Evolutionary conservation across 2,329 filamentous ascomycete genomes (phyloP).

Genomic region (Claviceps maximensis): DNA sequence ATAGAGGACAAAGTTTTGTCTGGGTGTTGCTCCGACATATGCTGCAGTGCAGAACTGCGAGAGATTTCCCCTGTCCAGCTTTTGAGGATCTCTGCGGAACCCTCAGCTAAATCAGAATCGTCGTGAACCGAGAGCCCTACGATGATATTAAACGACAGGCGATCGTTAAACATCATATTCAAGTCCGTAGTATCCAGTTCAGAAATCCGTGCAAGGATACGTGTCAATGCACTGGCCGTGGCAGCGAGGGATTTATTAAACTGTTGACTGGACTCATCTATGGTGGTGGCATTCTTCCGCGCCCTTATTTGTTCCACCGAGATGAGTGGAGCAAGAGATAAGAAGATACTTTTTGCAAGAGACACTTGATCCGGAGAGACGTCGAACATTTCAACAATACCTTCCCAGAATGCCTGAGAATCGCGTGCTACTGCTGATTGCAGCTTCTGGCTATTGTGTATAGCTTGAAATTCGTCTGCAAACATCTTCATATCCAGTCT

Average conservation of each 20-base stretch:
- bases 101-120: constrained; percentile 64
- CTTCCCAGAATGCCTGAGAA: constrained; percentile 35
- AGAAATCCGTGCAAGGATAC: constrained; percentile 64
- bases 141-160: constrained; percentile 57
- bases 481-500: constrained; percentile 30
- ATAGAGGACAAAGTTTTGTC: constrained; percentile 30
- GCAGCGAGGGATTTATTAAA: constrained; percentile 63
- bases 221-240: constrained; percentile 47
- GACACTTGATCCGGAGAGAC: constrained; percentile 56
- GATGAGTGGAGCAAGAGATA: constrained; percentile 56
- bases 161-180: constrained; percentile 53
- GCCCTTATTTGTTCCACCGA: constrained; percentile 62
- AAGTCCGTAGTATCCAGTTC: constrained; percentile 62
- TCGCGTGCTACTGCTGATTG: constrained; percentile 56
- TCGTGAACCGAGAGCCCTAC: constrained; percentile 73
- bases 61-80: constrained; percentile 56
- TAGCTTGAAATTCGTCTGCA: constrained; percentile 36
- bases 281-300: constrained; percentile 30
- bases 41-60: constrained; percentile 26
- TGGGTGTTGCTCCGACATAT: constrained; percentile 26
- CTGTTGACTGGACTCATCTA: constrained; percentile 32
- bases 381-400: constrained; percentile 58
- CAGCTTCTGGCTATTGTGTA: constrained; percentile 46
- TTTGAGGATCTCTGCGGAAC: constrained; percentile 72
- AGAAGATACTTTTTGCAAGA: constrained; percentile 61